phyloP scores from a whole-genome alignment of 2,329 filamentous ascomycete genomes.

The Aspergillus quadricinctus region DNA sequence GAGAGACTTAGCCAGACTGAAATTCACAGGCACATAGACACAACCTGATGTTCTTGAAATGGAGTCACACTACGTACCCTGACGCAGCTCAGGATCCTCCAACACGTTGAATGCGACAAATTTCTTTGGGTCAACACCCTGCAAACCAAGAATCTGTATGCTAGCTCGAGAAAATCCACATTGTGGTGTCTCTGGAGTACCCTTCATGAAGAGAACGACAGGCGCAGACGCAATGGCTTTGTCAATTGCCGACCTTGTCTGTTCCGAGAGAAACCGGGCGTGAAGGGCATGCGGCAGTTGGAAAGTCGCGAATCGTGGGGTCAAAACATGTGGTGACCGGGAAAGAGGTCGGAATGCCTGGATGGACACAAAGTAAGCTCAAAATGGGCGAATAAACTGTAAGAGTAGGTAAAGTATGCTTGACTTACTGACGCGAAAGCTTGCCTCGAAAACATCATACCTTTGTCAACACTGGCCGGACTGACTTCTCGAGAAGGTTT shows the following conservation, averaged over 20 bases:
- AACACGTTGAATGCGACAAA: slow-evolving; percentile 98
- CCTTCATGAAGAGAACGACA: slow-evolving; percentile 99
- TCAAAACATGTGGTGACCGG: slow-evolving; percentile 19
- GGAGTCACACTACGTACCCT: slow-evolving; percentile 53
- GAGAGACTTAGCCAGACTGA: slow-evolving; percentile 1
- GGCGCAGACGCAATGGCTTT: slow-evolving; percentile 82
- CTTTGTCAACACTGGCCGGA: not conserved
- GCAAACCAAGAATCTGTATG: slow-evolving; percentile 90
- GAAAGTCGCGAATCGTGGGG: slow-evolving; percentile 18
- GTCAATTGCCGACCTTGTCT: slow-evolving; percentile 79
- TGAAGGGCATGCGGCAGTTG: slow-evolving; percentile 38
- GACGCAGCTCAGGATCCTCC: slow-evolving; percentile 80
- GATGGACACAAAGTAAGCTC: not conserved
- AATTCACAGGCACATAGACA: not conserved
- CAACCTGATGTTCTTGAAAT: not conserved
- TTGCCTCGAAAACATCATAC: not conserved
- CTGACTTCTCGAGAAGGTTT: not conserved
- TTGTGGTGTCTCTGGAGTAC: slow-evolving; percentile 90
- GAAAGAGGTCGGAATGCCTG: slow-evolving; percentile 30
- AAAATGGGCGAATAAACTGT: not conserved
- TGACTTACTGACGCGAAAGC: not conserved
- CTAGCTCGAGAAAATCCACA: slow-evolving; percentile 94
- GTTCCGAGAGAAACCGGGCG: slow-evolving; percentile 69
- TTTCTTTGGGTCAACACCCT: slow-evolving; percentile 91
- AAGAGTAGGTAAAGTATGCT: not conserved